Evolutionary conservation across 306 rosid species (phyloP), one percentile per base, ranked within the genome.

Genomic region (Geum urbanum): DNA sequence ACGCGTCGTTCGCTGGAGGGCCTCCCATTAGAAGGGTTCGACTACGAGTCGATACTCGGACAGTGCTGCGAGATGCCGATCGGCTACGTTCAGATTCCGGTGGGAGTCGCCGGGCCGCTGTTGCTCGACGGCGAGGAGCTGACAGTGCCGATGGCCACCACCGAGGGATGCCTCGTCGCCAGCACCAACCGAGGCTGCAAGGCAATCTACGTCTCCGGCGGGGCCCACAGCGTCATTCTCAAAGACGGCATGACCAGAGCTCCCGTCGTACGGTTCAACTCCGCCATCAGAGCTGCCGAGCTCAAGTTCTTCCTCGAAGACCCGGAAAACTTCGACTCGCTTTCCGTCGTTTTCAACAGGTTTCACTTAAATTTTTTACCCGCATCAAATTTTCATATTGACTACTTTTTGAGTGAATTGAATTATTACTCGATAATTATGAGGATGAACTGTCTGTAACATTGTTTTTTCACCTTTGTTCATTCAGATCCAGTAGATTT

Each of bases 21-120:
- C 5, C 67, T 77, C 1, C 72, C 81, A 1, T n/a, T 77, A 27
- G 73, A 77, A 57, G 81, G 81, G 15, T 77, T 77, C 40, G 77
- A 77, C 43, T 77, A 77, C 81, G 76, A 71, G n/a, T 72, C 81
- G 3, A 71, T 77, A 14, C 44, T 77, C 19, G 76, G 81, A 18
- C 81, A 77, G 61, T 77, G 81, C 76, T 71, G 76, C 51, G 81
- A 77, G 76, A 71, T 77, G 81, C 72, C 81, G 12, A 58, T 77
- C 0, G 81, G 81, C 11, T 77, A 70, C 11, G 76, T 77, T 9
- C 80, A 77, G 62, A 52, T 77, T 39, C 80, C 80, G 66, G 67
- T 77, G 48, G 80, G 80, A 35, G 51, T 71, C 3, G 80, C 72
- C 9, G 80, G 80, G 15, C 80, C 80, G 4, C 57, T 72, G 22